These are phyloP conservation scores for Leccinum griseonigrum DNA, from an alignment of 1,284 basidiomycete genomes.

Conservation along the genomic window DNA sequence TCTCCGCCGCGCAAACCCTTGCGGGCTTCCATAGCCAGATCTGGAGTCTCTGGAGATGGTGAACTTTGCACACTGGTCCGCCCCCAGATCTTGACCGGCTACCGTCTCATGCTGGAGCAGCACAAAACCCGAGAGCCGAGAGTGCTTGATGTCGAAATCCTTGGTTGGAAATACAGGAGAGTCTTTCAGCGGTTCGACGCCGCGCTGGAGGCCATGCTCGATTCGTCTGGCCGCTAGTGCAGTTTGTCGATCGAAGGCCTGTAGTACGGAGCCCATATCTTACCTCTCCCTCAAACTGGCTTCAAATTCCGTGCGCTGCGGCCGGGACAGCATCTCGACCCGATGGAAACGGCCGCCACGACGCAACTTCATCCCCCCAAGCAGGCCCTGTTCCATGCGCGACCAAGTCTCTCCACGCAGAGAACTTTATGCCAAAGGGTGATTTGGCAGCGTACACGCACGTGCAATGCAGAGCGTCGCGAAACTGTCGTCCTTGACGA, in stretches of 20 bases:
- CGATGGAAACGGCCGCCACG: constrained; percentile 12
- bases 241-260: constrained; percentile 23
- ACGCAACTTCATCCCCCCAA: constrained; percentile 4
- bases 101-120: constrained; percentile 18
- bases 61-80: too few species aligned
- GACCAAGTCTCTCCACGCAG: constrained; percentile 30
- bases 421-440: constrained; percentile 27
- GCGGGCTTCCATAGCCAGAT: too few species aligned
- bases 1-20: constrained; percentile 14
- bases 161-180: constrained; percentile 30
- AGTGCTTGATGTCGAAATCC: constrained; percentile 27
- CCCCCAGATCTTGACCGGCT: too few species aligned
- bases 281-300: constrained; percentile 29
- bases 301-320: constrained; percentile 31
- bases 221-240: constrained; percentile 29
- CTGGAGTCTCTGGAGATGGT: too few species aligned
- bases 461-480: constrained; percentile 12
- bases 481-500: too few species aligned
- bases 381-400: constrained; percentile 5
- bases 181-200: constrained; percentile 33
- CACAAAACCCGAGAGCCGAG: constrained; percentile 26
- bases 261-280: constrained; percentile 27
- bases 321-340: constrained; percentile 29
- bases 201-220: constrained; percentile 26
- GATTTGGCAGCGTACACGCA: constrained; percentile 18